A percentile compares a stretch with the other conserved stretches of the same genome.
These are phyloP conservation scores for Cyclospora cayetanensis DNA, from an alignment of 169 alveolate genomes.

Conservation along the genomic window DNA sequence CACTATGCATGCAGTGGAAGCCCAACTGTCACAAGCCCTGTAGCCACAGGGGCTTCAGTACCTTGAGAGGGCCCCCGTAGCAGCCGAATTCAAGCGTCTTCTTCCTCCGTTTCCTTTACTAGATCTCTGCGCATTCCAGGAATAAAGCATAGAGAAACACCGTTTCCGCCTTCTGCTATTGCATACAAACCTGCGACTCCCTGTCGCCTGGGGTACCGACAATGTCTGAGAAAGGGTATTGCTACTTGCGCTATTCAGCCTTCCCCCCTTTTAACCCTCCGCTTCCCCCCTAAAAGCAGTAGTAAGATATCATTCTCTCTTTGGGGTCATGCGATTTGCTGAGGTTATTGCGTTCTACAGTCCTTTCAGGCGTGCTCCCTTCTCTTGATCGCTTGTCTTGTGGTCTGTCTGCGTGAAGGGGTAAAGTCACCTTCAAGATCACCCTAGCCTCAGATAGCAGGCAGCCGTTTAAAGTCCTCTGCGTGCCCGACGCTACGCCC, in stretches of 20 bases:
- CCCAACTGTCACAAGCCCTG: too few species aligned
- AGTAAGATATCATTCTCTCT: too few species aligned
- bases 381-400: background rate
- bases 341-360: too few species aligned
- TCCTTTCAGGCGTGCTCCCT: too few species aligned
- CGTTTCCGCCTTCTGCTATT: background rate
- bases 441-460: constrained; percentile 65
- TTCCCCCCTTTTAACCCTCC: too few species aligned
- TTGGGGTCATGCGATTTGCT: too few species aligned
- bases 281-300: too few species aligned
- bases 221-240: constrained; percentile 23
- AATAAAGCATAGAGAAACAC: background rate
- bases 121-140: background rate
- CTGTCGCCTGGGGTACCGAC: background rate
- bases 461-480: constrained; percentile 63
- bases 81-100: background rate
- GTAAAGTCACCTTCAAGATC: constrained; percentile 65
- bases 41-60: background rate
- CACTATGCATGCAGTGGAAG: too few species aligned
- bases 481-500: constrained; percentile 66
- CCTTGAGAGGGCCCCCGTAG: background rate
- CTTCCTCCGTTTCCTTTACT: background rate
- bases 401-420: background rate
- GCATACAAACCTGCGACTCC: background rate
- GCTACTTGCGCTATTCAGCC: too few species aligned